Evolutionary conservation across 305 asterid genomes (phyloP).

Genomic region (Vinca major): DNA sequence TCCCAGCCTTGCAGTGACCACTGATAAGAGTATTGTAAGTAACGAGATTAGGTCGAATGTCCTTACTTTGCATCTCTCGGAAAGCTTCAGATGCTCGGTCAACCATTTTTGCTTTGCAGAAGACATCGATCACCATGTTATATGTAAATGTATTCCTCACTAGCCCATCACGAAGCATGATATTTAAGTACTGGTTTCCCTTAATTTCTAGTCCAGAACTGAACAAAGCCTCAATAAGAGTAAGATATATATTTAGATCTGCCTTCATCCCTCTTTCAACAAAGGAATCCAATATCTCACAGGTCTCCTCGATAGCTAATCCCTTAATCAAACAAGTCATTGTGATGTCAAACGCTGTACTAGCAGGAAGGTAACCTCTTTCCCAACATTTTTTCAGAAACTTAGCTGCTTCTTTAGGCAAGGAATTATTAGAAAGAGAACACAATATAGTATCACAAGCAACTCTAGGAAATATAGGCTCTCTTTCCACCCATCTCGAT

Average conservation of each 20-base stretch:
- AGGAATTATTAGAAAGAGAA: slow-evolving; percentile 44
- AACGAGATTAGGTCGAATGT: slow-evolving; percentile 50
- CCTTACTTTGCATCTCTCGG: slow-evolving; percentile 45
- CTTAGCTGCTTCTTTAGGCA: slow-evolving; percentile 38
- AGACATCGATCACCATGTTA: slow-evolving; percentile 75
- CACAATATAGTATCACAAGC: slow-evolving; percentile 48
- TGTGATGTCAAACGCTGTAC: slow-evolving; percentile 42
- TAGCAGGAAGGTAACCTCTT: slow-evolving; percentile 61
- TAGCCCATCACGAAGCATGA: slow-evolving; percentile 40
- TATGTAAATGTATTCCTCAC: slow-evolving; percentile 43
- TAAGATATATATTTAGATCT: slow-evolving; percentile 42
- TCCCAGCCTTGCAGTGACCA: slow-evolving; percentile 57
- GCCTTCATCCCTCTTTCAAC: slow-evolving; percentile 38
- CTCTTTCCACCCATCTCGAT: slow-evolving; percentile 49
- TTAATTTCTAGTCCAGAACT: slow-evolving; percentile 39
- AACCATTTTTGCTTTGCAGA: slow-evolving; percentile 69
- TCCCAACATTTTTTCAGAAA: slow-evolving; percentile 39
- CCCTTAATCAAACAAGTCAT: slow-evolving; percentile 65
- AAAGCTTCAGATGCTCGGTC: slow-evolving; percentile 47
- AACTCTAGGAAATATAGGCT: slow-evolving; percentile 49
- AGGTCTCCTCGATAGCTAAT: slow-evolving; percentile 48
- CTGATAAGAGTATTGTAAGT: slow-evolving; percentile 74
- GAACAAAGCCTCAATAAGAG: slow-evolving; percentile 54
- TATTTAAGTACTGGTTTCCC: slow-evolving; percentile 48
- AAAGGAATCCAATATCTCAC: slow-evolving; percentile 49